These are phyloP conservation scores for Stentor coeruleus DNA, from an alignment of 73 alveolate species.

Conservation along the genomic window DNA sequence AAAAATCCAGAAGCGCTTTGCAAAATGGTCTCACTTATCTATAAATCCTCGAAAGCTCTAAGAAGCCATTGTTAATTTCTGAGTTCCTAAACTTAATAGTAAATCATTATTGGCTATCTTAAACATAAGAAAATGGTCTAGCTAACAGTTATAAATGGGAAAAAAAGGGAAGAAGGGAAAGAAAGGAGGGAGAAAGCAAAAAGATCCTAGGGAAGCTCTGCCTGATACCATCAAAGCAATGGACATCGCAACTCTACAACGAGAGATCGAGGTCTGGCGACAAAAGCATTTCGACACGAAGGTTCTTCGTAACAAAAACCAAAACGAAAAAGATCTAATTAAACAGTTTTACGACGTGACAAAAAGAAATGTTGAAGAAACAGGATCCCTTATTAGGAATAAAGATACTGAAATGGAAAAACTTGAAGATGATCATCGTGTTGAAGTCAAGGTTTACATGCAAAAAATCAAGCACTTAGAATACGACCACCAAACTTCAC, in stretches of 20 bases:
- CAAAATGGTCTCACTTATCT: too few species aligned
- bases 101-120: neutral
- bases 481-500: slow-evolving; percentile 76
- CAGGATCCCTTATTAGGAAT: slow-evolving; percentile 62
- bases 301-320: slow-evolving; percentile 75
- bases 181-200: slow-evolving; percentile 4
- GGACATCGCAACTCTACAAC: slow-evolving; percentile 52
- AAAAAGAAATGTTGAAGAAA: slow-evolving; percentile 62
- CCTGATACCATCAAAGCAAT: neutral
- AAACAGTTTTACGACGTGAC: slow-evolving; percentile 81
- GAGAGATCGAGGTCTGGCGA: slow-evolving; percentile 39
- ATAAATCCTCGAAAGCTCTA: too few species aligned
- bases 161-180: slow-evolving; percentile 1
- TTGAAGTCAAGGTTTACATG: slow-evolving; percentile 79
- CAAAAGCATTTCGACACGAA: slow-evolving; percentile 75
- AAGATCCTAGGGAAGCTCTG: neutral
- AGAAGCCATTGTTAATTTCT: too few species aligned
- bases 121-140: neutral
- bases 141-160: too few species aligned
- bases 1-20: too few species aligned
- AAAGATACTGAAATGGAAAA: slow-evolving; percentile 79
- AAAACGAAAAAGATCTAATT: slow-evolving; percentile 91
- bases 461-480: slow-evolving; percentile 91
- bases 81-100: too few species aligned
- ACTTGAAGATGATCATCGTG: slow-evolving; percentile 75